Percentiles rank a stretch among this genome's conserved stretches.
These are phyloP conservation scores for Wickerhamiella galacta DNA, from an alignment of 805 yeast genomes.

Conservation along the genomic window DNA sequence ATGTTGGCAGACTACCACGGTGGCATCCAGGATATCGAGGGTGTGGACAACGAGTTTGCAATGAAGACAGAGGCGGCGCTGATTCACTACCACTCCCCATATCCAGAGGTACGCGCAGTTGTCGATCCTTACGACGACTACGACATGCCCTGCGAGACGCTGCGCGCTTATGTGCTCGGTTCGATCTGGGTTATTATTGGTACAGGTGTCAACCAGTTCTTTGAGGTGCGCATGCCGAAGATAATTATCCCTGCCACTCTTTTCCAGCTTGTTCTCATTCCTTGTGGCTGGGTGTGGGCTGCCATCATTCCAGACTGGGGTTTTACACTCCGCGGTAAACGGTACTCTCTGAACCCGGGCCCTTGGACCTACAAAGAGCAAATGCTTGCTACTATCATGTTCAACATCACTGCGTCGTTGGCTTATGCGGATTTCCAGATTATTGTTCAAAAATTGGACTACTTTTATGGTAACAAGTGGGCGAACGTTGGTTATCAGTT, in stretches of 20 bases:
- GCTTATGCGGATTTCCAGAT: constrained; percentile 13
- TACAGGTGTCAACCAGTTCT: constrained; percentile 39
- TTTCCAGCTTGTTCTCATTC: constrained; percentile 43
- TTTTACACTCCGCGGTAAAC: constrained; percentile 25
- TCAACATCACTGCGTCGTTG: constrained; percentile 8
- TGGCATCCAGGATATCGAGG: neutral
- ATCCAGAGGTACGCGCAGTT: constrained; percentile 43
- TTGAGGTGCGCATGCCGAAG: constrained; percentile 38
- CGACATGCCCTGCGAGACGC: constrained; percentile 29
- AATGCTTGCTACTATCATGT: constrained; percentile 35
- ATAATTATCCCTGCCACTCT: constrained; percentile 34
- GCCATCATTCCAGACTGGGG: constrained; percentile 31
- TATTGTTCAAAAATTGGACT: constrained; percentile 19
- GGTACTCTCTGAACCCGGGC: constrained; percentile 38
- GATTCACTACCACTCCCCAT: constrained; percentile 31
- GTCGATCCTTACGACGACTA: constrained; percentile 37
- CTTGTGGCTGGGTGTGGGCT: constrained; percentile 34
- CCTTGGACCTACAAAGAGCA: constrained; percentile 53
- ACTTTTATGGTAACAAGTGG: constrained; percentile 19
- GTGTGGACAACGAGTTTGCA: constrained; percentile 1
- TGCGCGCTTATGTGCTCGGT: constrained; percentile 35
- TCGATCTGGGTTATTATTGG: constrained; percentile 36
- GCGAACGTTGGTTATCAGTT: constrained; percentile 30
- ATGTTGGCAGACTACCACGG: neutral
- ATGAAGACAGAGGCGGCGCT: constrained; percentile 29